Conservation (phyloP, 2,329 filamentous ascomycete genomes). For the Colletotrichum sp. region DNA sequence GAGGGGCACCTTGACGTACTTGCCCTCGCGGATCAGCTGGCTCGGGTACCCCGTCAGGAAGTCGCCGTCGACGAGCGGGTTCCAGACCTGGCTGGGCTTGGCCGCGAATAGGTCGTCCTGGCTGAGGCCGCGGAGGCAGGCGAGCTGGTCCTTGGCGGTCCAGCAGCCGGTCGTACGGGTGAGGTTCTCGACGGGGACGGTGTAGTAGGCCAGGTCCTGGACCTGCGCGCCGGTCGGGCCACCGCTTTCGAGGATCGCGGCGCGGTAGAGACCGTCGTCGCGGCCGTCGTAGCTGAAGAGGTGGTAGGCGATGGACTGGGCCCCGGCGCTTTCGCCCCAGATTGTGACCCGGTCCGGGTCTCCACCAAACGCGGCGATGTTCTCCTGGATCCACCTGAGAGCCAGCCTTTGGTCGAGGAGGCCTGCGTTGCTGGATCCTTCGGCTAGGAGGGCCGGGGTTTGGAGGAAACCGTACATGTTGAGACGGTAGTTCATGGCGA, state of each 20-base stretch:
- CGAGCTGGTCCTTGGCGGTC: constrained; percentile 36
- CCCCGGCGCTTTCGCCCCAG: constrained; percentile 53
- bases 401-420: constrained; percentile 55
- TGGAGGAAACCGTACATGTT: constrained; percentile 60
- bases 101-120: constrained; percentile 36
- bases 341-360: constrained; percentile 49
- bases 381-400: constrained; percentile 57
- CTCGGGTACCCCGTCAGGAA: constrained; percentile 54
- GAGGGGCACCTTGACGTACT: constrained; percentile 48
- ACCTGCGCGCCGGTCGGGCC: constrained; percentile 35
- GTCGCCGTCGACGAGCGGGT: constrained; percentile 50
- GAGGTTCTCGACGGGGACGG: constrained; percentile 36
- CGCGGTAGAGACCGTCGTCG: constrained; percentile 59
- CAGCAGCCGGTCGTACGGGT: constrained; percentile 40
- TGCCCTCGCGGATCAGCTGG: constrained; percentile 43
- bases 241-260: constrained; percentile 59
- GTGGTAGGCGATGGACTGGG: constrained; percentile 49
- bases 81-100: constrained; percentile 42
- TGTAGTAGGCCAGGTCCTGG: constrained; percentile 38
- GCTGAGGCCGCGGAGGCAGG: constrained; percentile 39
- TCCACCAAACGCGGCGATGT: constrained; percentile 57
- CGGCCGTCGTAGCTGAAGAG: constrained; percentile 60
- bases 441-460: constrained; percentile 44
- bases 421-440: constrained; percentile 53
- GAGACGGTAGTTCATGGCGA: constrained; percentile 60